Evolutionary conservation across 2,329 filamentous ascomycete genomes (phyloP).

Genomic region (Claviceps pazoutovae): DNA sequence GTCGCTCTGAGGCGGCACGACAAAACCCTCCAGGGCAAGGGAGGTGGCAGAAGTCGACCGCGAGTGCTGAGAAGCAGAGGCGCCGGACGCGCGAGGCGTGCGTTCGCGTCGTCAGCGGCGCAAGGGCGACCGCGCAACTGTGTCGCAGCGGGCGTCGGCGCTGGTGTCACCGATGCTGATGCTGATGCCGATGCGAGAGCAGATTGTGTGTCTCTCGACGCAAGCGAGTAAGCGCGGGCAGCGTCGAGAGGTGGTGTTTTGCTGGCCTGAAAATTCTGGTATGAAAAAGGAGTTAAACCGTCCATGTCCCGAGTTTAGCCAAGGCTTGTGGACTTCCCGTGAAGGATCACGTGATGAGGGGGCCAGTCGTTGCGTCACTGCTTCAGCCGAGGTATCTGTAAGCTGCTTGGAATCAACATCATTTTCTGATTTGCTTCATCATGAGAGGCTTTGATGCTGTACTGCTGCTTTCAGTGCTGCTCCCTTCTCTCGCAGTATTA

Average conservation of each 20-base stretch:
- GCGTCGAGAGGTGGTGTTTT: constrained; percentile 8
- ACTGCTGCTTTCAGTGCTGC: too few species aligned
- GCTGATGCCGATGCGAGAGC: constrained; percentile 1
- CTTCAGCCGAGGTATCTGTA: not conserved
- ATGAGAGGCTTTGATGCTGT: too few species aligned
- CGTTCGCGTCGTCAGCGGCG: not conserved
- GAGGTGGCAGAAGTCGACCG: constrained; percentile 5
- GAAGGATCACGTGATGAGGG: constrained; percentile 1
- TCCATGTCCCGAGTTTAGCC: constrained; percentile 4
- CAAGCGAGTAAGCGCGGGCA: constrained; percentile 5
- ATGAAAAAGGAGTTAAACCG: constrained; percentile 12
- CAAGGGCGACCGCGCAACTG: not conserved
- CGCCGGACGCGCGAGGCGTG: constrained; percentile 6
- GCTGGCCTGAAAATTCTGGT: constrained; percentile 16
- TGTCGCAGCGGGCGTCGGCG: not conserved
- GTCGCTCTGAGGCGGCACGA: constrained; percentile 5
- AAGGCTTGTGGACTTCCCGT: constrained; percentile 2
- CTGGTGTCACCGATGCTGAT: constrained; percentile 1
- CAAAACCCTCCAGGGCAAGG: constrained; percentile 4
- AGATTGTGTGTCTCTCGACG: constrained; percentile 8
- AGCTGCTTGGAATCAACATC: too few species aligned
- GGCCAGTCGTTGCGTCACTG: not conserved
- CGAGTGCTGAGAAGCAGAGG: constrained; percentile 1
- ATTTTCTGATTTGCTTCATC: too few species aligned
- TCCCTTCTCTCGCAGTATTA: too few species aligned